A percentile compares a stretch with the other conserved stretches of the same genome.
These are phyloP conservation scores for Arabidopsis lyrata DNA, from an alignment of 441 rosid species.

Conservation along the genomic window DNA sequence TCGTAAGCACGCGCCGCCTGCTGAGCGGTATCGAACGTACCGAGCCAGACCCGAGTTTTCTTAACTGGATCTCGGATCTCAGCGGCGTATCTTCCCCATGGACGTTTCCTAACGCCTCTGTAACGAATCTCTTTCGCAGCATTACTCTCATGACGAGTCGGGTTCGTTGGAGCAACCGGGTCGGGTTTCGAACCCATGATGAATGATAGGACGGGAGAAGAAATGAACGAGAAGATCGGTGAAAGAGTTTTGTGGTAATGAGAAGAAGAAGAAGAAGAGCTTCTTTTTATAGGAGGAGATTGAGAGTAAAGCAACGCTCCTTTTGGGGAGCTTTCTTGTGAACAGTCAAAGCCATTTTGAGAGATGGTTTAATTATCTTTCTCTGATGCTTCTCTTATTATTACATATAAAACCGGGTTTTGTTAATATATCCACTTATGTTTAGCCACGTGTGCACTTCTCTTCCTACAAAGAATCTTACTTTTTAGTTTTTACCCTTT, in stretches of 20 bases:
- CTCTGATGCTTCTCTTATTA: conserved; percentile 2
- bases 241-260: conserved; percentile 30
- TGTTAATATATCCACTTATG: conserved; percentile 5
- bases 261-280: conserved; percentile 6
- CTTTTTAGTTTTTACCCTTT: conserved; percentile 3
- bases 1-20: conserved; percentile 74
- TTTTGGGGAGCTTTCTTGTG: conserved; percentile 51
- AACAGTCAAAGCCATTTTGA: conserved; percentile 48
- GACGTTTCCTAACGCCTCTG: conserved; percentile 71
- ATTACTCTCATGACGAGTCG: conserved; percentile 8
- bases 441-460: conserved; percentile 21
- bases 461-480: conserved; percentile 28
- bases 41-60: conserved; percentile 72
- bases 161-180: conserved; percentile 28
- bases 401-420: conserved; percentile 23
- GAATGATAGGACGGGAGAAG: not conserved
- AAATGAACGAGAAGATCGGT: conserved; percentile 19
- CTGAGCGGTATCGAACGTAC: conserved; percentile 64
- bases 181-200: conserved; percentile 50
- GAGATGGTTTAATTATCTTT: conserved; percentile 42
- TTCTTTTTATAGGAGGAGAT: conserved; percentile 19
- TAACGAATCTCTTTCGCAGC: conserved; percentile 49
- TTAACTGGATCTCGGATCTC: conserved; percentile 73
- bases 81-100: conserved; percentile 71
- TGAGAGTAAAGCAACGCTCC: conserved; percentile 50